Percentiles rank a stretch among this genome's conserved stretches.
These are phyloP conservation scores for Avena eriantha DNA, from an alignment of 176 grass and related monocot genomes.

Conservation along the genomic window DNA sequence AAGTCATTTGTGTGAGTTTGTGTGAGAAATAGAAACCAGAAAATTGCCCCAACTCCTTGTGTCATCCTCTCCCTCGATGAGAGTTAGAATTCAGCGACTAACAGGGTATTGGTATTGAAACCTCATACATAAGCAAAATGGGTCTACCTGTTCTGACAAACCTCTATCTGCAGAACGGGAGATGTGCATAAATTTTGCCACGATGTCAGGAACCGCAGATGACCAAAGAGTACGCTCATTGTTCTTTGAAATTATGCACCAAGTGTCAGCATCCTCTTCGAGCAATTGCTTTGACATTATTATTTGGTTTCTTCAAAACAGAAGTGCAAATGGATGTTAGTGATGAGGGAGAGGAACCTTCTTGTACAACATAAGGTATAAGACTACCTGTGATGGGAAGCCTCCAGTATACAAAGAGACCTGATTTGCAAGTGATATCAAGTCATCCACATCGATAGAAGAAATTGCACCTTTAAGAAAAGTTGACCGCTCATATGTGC, in stretches of 20 bases:
- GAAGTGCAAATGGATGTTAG: constrained; percentile 30
- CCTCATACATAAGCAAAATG: constrained; percentile 31
- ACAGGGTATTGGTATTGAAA: not conserved
- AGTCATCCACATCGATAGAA: constrained; percentile 65
- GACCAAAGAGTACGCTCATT: constrained; percentile 82
- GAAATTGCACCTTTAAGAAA: constrained; percentile 67
- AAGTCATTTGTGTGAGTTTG: too few relatives aligned
- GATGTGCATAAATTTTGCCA: constrained; percentile 70
- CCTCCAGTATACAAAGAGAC: constrained; percentile 87
- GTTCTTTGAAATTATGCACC: constrained; percentile 74
- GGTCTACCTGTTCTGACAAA: constrained; percentile 78
- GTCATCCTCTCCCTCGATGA: too few relatives aligned
- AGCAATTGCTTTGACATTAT: constrained; percentile 79
- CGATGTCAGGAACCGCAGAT: constrained; percentile 68
- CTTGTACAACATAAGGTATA: not conserved
- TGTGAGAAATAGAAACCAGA: too few relatives aligned
- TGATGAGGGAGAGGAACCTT: constrained; percentile 25
- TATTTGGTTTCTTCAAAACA: constrained; percentile 83
- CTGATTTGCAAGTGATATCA: constrained; percentile 68
- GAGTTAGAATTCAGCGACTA: too few relatives aligned
- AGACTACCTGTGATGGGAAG: constrained; percentile 84
- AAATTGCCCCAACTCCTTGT: too few relatives aligned
- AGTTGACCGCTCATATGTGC: constrained; percentile 59
- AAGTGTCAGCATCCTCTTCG: constrained; percentile 66
- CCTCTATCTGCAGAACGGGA: constrained; percentile 59